These are phyloP conservation scores for Globisporangium rhizosaccharum DNA, from an alignment of 352 stramenopile species.

Conservation along the genomic window DNA sequence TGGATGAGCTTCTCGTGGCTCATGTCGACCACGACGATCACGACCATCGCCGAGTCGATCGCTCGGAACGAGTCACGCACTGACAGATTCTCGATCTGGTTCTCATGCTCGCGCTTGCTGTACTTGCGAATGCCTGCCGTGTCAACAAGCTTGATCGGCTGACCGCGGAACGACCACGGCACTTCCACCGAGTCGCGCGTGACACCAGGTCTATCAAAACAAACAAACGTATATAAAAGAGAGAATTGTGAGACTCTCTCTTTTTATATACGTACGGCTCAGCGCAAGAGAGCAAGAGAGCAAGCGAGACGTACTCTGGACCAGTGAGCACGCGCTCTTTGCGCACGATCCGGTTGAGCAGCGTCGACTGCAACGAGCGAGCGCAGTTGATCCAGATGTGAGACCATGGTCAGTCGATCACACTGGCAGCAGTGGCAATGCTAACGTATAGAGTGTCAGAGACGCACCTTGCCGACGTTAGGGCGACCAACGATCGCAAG, in stretches of 20 bases:
- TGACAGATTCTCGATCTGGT: slow-evolving; percentile 83
- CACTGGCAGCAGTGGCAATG: background rate
- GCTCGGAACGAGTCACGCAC: slow-evolving; percentile 77
- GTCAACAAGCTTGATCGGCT: slow-evolving; percentile 75
- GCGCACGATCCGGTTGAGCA: slow-evolving; percentile 80
- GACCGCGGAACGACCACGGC: slow-evolving; percentile 65
- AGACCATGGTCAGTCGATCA: too few species aligned
- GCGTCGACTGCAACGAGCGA: slow-evolving; percentile 34
- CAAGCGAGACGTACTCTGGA: slow-evolving; percentile 48
- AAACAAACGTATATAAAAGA: background rate
- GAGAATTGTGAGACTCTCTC: background rate
- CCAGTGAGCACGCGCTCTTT: slow-evolving; percentile 77
- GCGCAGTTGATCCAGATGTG: too few species aligned
- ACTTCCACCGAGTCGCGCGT: slow-evolving; percentile 82
- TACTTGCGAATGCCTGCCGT: slow-evolving; percentile 79
- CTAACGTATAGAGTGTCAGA: background rate
- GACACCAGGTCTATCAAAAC: slow-evolving; percentile 50
- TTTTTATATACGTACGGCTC: too few species aligned
- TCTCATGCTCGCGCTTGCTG: slow-evolving; percentile 78
- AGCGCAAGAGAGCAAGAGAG: background rate
- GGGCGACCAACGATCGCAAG: slow-evolving; percentile 74
- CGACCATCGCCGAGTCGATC: slow-evolving; percentile 76
- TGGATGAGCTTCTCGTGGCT: slow-evolving; percentile 78
- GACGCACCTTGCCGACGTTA: slow-evolving; percentile 61
- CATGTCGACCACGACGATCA: slow-evolving; percentile 81